phyloP scores from a whole-genome alignment of 1,284 basidiomycete genomes.

The Malassezia equina region DNA sequence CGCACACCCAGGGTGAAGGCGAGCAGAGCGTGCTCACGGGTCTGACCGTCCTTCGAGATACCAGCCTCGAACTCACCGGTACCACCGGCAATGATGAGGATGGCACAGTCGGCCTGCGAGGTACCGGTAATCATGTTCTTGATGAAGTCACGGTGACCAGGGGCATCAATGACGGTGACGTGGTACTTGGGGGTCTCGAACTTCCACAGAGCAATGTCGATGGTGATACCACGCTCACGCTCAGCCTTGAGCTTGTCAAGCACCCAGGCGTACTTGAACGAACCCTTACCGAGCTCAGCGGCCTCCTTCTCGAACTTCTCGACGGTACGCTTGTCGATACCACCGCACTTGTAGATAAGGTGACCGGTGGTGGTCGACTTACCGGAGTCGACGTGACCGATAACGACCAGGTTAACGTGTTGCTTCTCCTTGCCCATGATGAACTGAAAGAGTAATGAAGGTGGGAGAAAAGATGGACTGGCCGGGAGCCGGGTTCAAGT shows the following conservation, averaged over 20 bases:
- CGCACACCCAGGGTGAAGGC: slow-evolving; percentile 99
- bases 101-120: slow-evolving; percentile 97
- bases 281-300: slow-evolving; percentile 98
- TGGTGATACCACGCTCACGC: slow-evolving; percentile 99
- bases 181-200: slow-evolving; percentile 51
- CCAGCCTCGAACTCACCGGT: slow-evolving; percentile 99
- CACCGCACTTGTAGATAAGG: slow-evolving; percentile 99
- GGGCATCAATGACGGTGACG: slow-evolving; percentile 83
- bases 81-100: slow-evolving; percentile 98
- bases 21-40: slow-evolving; percentile 98
- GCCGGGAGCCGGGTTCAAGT: neutral
- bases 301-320: slow-evolving; percentile 99
- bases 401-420: slow-evolving; percentile 49
- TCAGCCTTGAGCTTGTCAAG: slow-evolving; percentile 99
- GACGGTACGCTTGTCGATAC: slow-evolving; percentile 99
- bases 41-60: slow-evolving; percentile 99
- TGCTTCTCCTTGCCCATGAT: slow-evolving; percentile 25
- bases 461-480: slow-evolving; percentile 6
- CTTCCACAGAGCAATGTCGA: slow-evolving; percentile 73
- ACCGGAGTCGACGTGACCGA: slow-evolving; percentile 52
- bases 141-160: slow-evolving; percentile 99
- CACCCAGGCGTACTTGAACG: slow-evolving; percentile 95
- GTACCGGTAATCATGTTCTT: slow-evolving; percentile 74
- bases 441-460: neutral
- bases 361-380: slow-evolving; percentile 99